Percentiles rank a stretch among this genome's conserved stretches.
These are phyloP conservation scores for Leccinum subgranulosum DNA, from an alignment of 768 basidiomycete species.

Conservation along the genomic window DNA sequence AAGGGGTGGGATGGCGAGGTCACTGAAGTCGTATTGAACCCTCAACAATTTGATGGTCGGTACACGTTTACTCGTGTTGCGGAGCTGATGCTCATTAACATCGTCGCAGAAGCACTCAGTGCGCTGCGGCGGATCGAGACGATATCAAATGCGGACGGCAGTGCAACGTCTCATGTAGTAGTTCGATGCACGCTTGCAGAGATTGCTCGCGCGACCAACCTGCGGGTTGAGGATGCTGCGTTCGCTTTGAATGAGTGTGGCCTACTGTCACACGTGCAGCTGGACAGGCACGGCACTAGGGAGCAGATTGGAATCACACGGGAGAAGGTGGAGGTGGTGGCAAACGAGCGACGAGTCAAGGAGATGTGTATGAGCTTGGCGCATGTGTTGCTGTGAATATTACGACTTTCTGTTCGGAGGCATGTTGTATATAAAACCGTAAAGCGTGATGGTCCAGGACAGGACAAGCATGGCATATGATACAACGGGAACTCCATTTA, in stretches of 20 bases:
- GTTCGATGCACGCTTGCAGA: conserved; percentile 72
- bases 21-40: conserved; percentile 36
- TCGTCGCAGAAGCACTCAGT: conserved; percentile 49
- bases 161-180: conserved; percentile 65
- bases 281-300: conserved; percentile 22
- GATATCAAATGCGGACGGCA: conserved; percentile 57
- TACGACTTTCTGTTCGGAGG: neutral
- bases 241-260: conserved; percentile 90
- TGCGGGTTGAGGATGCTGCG: conserved; percentile 82
- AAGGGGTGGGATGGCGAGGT: conserved; percentile 80
- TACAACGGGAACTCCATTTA: conserved; percentile 38
- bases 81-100: neutral
- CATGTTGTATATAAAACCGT: conserved; percentile 23
- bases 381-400: conserved; percentile 49
- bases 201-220: conserved; percentile 74
- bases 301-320: conserved; percentile 56
- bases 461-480: conserved; percentile 27
- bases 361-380: conserved; percentile 58
- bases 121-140: conserved; percentile 57
- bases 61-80: neutral
- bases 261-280: conserved; percentile 51
- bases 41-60: conserved; percentile 41
- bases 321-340: conserved; percentile 67
- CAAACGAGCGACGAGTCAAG: conserved; percentile 68
- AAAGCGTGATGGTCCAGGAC: conserved; percentile 22